These are phyloP conservation scores for Globisporangium viniferum DNA, from an alignment of 352 stramenopile genomes.

Conservation along the genomic window DNA sequence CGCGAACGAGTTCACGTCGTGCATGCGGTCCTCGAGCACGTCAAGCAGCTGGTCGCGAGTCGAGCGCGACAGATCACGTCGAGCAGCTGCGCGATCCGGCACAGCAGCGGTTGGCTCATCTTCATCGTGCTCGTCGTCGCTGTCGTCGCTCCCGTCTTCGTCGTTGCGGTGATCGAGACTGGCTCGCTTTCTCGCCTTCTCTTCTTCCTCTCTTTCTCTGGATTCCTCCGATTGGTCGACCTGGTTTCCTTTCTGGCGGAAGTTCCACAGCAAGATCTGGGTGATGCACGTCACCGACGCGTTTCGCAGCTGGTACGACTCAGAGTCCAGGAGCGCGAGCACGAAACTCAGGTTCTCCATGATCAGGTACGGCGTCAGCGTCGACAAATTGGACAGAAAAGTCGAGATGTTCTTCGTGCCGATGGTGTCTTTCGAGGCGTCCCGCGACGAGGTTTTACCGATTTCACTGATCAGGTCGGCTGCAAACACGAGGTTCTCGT, in stretches of 20 bases:
- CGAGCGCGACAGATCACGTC: conserved; percentile 50
- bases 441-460: conserved; percentile 63
- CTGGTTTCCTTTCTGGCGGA: conserved; percentile 39
- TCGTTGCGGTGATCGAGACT: conserved; percentile 17
- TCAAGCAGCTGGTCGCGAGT: conserved; percentile 79
- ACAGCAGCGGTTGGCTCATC: conserved; percentile 3
- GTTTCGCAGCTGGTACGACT: conserved; percentile 77
- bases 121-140: conserved; percentile 19
- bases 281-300: conserved; percentile 71
- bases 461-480: conserved; percentile 76
- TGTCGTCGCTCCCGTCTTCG: conserved; percentile 13
- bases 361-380: conserved; percentile 58
- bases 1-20: conserved; percentile 93
- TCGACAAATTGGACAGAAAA: conserved; percentile 66
- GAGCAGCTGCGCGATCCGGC: not conserved
- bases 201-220: conserved; percentile 9
- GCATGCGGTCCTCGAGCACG: conserved; percentile 87
- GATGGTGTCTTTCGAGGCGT: conserved; percentile 64
- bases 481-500: conserved; percentile 60
- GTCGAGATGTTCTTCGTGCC: conserved; percentile 75
- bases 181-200: conserved; percentile 5
- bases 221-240: conserved; percentile 16
- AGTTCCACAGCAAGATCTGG: conserved; percentile 77
- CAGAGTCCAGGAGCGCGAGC: conserved; percentile 65
- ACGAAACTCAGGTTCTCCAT: conserved; percentile 79